Conservation (phyloP, 2,329 filamentous ascomycete species). For the Acarospora socialis region DNA sequence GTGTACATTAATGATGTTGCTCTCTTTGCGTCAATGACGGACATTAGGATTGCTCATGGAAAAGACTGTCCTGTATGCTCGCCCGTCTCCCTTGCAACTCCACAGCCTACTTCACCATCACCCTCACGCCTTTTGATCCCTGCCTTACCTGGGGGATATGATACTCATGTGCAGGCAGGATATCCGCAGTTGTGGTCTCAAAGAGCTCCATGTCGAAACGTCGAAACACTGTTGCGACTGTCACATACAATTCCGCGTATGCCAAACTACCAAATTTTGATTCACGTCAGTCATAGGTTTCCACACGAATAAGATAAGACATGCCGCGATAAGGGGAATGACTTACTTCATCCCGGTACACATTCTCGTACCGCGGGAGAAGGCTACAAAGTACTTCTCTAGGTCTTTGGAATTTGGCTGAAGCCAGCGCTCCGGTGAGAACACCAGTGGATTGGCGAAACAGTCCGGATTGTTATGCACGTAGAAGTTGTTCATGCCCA, state of each 20-base stretch:
- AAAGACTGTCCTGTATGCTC: too few relatives aligned
- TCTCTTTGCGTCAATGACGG: too few relatives aligned
- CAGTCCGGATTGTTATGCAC: conserved; percentile 15
- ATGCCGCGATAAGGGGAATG: too few relatives aligned
- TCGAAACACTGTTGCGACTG: conserved; percentile 19
- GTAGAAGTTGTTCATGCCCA: conserved; percentile 14
- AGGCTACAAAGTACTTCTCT: conserved; percentile 10
- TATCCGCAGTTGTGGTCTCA: conserved; percentile 21
- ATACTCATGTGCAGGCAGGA: conserved; percentile 18
- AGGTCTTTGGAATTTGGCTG: conserved; percentile 7
- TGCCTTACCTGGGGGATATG: conserved; percentile 14
- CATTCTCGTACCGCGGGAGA: conserved; percentile 6
- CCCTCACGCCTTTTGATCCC: conserved; percentile 17
- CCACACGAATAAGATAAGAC: too few relatives aligned
- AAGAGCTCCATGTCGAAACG: conserved; percentile 21
- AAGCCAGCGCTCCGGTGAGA: conserved; percentile 23
- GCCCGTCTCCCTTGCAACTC: too few relatives aligned
- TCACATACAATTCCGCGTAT: conserved; percentile 21
- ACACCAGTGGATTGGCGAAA: conserved; percentile 17
- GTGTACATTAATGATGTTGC: too few relatives aligned
- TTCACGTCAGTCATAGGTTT: too few relatives aligned
- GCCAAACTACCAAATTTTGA: conserved; percentile 17
- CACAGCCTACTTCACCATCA: conserved; percentile 9
- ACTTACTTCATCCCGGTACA: conserved; percentile 7
- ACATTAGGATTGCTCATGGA: too few relatives aligned